Evolutionary conservation across 352 stramenopile species (phyloP).

Genomic region (Globisporangium megalacanthum): DNA sequence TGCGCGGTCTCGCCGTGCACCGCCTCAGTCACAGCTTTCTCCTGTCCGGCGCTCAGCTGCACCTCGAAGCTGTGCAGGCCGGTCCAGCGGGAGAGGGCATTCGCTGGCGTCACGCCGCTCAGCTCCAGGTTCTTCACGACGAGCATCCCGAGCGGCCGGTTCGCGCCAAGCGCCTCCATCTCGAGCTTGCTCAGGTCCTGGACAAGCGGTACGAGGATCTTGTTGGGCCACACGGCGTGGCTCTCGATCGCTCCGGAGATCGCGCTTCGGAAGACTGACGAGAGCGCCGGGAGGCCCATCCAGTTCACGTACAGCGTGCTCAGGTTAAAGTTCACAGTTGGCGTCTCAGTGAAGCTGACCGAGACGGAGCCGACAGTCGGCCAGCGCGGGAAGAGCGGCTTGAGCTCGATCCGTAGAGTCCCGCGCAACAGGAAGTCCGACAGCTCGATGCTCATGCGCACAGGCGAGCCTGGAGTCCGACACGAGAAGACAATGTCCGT

Average conservation of each 20-base stretch:
- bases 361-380: conserved; percentile 32
- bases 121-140: conserved; percentile 28
- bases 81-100: conserved; percentile 25
- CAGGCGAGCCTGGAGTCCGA: conserved; percentile 24
- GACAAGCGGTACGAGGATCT: conserved; percentile 37
- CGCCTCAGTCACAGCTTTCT: conserved; percentile 20
- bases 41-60: conserved; percentile 25
- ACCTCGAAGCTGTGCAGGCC: conserved; percentile 29
- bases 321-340: conserved; percentile 40
- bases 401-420: conserved; percentile 35
- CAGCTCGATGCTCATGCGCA: conserved; percentile 33
- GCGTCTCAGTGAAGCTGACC: conserved; percentile 39
- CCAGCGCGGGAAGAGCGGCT: conserved; percentile 42
- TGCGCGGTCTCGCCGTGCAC: conserved; percentile 20
- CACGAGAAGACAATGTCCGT: conserved; percentile 40
- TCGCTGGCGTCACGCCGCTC: conserved; percentile 20
- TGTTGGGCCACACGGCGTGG: conserved; percentile 35
- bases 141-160: conserved; percentile 37
- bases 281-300: conserved; percentile 39
- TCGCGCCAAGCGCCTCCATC: conserved; percentile 31
- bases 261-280: conserved; percentile 32
- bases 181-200: conserved; percentile 41
- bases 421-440: conserved; percentile 38
- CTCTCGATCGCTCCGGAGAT: conserved; percentile 31
- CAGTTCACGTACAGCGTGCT: conserved; percentile 36